Percentiles rank a stretch among this genome's conserved stretches.
phyloP scores from a whole-genome alignment of 495 filamentous ascomycete genomes.

The Annulohypoxylon maeteangense region DNA sequence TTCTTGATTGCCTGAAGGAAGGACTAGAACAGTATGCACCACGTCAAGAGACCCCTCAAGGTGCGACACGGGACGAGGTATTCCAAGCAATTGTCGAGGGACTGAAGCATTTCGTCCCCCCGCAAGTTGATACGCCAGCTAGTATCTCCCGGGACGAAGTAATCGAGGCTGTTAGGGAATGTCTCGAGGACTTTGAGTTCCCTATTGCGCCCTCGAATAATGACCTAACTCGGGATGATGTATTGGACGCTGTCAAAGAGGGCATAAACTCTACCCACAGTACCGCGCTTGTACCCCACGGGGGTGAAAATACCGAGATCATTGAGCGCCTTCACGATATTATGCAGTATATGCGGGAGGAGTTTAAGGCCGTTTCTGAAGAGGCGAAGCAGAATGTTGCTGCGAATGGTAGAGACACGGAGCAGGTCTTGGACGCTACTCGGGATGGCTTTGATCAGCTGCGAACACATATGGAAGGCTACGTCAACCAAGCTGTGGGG shows the following conservation, averaged over 20 bases:
- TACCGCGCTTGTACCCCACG: slow-evolving; percentile 49
- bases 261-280: slow-evolving; percentile 56
- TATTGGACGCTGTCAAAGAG: slow-evolving; percentile 65
- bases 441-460: slow-evolving; percentile 86
- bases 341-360: slow-evolving; percentile 73
- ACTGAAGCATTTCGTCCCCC: slow-evolving; percentile 78
- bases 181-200: slow-evolving; percentile 78
- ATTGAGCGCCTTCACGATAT: slow-evolving; percentile 79
- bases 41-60: slow-evolving; percentile 53
- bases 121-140: slow-evolving; percentile 71
- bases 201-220: slow-evolving; percentile 59
- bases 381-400: slow-evolving; percentile 80
- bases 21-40: slow-evolving; percentile 81
- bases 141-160: slow-evolving; percentile 82
- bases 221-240: slow-evolving; percentile 62
- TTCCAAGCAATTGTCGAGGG: slow-evolving; percentile 84
- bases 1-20: slow-evolving; percentile 83
- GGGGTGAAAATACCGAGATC: slow-evolving; percentile 66
- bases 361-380: slow-evolving; percentile 67
- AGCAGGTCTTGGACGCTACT: slow-evolving; percentile 84
- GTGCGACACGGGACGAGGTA: slow-evolving; percentile 79
- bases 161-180: slow-evolving; percentile 77
- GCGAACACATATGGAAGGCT: slow-evolving; percentile 76
- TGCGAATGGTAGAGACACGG: slow-evolving; percentile 78
- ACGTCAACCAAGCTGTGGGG: slow-evolving; percentile 48